phyloP scores from a whole-genome alignment of 768 basidiomycete genomes.

The Naganishia friedmannii region DNA sequence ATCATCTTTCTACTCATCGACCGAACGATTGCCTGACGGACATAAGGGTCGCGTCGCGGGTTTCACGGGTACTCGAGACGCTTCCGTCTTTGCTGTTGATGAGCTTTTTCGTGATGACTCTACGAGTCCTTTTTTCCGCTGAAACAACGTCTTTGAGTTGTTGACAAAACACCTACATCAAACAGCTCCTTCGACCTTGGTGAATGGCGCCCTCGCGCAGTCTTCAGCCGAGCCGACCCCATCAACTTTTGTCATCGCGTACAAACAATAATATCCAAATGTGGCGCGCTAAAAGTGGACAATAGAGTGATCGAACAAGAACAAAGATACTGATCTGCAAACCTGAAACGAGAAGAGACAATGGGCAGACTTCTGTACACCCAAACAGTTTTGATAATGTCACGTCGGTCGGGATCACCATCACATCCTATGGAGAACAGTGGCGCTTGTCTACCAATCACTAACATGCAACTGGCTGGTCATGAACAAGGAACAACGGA shows the following conservation, averaged over 20 bases:
- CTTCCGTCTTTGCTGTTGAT: too few relatives aligned
- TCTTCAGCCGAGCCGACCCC: too few relatives aligned
- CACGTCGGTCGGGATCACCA: slow-evolving; percentile 2
- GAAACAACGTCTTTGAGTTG: too few relatives aligned
- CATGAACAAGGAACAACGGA: not conserved
- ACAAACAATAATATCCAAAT: not conserved
- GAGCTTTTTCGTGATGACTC: too few relatives aligned
- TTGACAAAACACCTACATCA: too few relatives aligned
- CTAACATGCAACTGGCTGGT: not conserved
- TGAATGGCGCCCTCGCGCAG: too few relatives aligned
- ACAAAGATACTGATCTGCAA: not conserved
- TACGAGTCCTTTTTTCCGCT: too few relatives aligned
- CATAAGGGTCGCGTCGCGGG: too few relatives aligned
- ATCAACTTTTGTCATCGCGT: too few relatives aligned
- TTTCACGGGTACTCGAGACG: too few relatives aligned
- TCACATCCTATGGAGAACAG: not conserved
- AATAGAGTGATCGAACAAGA: slow-evolving; percentile 1
- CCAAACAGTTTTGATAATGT: not conserved
- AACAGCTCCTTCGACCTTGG: not conserved
- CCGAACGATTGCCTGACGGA: too few relatives aligned
- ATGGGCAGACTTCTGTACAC: not conserved
- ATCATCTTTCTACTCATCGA: too few relatives aligned
- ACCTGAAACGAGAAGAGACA: slow-evolving; percentile 5
- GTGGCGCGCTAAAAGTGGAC: not conserved
- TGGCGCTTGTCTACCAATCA: not conserved